phyloP scores from a whole-genome alignment of 2,329 filamentous ascomycete genomes.

The Pseudocercospora fuligena region DNA sequence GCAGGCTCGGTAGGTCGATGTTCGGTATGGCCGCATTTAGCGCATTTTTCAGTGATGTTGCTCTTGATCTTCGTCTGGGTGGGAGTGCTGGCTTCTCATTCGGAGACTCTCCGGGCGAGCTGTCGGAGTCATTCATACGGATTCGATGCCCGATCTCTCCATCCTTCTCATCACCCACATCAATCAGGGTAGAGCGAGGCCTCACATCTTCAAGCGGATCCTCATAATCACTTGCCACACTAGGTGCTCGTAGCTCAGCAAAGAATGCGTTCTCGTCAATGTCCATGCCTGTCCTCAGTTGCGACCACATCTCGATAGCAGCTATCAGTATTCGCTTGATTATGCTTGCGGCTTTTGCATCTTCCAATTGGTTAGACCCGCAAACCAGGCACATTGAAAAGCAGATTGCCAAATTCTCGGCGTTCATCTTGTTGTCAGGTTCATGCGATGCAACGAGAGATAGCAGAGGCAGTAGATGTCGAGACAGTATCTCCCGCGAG shows the following conservation, averaged over 20 bases:
- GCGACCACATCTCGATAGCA: conserved; percentile 53
- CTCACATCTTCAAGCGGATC: conserved; percentile 49
- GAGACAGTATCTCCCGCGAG: conserved; percentile 54
- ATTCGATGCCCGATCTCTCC: conserved; percentile 47
- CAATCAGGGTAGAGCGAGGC: conserved; percentile 15
- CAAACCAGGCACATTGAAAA: conserved; percentile 58
- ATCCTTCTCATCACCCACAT: conserved; percentile 29
- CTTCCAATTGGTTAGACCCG: conserved; percentile 59
- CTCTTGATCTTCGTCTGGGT: conserved; percentile 38
- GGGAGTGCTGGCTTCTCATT: conserved; percentile 44
- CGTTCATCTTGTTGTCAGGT: conserved; percentile 60
- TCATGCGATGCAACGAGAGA: conserved; percentile 51
- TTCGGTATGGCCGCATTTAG: conserved; percentile 26
- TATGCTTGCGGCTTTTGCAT: conserved; percentile 59
- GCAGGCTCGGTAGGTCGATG: conserved; percentile 26
- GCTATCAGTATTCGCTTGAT: conserved; percentile 56
- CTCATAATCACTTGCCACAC: conserved; percentile 51
- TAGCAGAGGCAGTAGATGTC: conserved; percentile 60
- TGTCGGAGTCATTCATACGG: conserved; percentile 49
- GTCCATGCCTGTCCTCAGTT: conserved; percentile 49
- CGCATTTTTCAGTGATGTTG: conserved; percentile 27
- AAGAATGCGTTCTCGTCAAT: conserved; percentile 45
- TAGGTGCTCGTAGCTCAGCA: conserved; percentile 47
- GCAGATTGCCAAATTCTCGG: conserved; percentile 59
- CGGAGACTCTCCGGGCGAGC: conserved; percentile 15